Evolutionary conservation across 495 filamentous ascomycete genomes (phyloP).

Genomic region (Penicillium alfredii): DNA sequence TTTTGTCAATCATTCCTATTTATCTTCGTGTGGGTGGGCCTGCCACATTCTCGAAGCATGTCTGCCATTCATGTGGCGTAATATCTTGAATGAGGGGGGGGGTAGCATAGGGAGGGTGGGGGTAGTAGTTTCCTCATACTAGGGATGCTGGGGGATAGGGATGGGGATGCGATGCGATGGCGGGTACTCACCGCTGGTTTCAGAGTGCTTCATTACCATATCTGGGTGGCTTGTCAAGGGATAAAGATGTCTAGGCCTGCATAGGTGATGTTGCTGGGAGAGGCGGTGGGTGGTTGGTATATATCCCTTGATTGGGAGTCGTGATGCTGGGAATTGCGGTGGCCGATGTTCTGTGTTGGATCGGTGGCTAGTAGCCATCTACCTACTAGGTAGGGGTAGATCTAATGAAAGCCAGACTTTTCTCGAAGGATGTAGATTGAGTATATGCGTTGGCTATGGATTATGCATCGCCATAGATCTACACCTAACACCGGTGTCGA

Average conservation of each 20-base stretch:
- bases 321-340: no score
- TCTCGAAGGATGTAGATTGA: no score
- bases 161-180: background rate
- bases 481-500: no score
- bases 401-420: no score
- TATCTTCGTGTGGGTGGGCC: slow-evolving; percentile 1
- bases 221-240: background rate
- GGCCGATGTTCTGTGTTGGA: no score
- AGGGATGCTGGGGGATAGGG: slow-evolving; percentile 1
- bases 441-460: no score
- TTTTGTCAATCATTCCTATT: background rate
- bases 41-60: slow-evolving; percentile 25
- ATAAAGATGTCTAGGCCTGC: slow-evolving; percentile 1
- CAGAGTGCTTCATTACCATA: no score
- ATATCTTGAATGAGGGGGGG: no score
- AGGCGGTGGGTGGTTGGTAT: slow-evolving; percentile 6
- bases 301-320: slow-evolving; percentile 9
- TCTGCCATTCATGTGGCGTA: background rate
- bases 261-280: slow-evolving; percentile 2
- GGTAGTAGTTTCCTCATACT: slow-evolving; percentile 1
- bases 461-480: no score
- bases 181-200: slow-evolving; percentile 10
- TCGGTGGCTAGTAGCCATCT: slow-evolving; percentile 4
- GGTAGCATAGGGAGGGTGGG: background rate
- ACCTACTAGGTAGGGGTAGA: no score